Conservation (phyloP, 2,329 filamentous ascomycete genomes). For the Aspergillus versicolor region DNA sequence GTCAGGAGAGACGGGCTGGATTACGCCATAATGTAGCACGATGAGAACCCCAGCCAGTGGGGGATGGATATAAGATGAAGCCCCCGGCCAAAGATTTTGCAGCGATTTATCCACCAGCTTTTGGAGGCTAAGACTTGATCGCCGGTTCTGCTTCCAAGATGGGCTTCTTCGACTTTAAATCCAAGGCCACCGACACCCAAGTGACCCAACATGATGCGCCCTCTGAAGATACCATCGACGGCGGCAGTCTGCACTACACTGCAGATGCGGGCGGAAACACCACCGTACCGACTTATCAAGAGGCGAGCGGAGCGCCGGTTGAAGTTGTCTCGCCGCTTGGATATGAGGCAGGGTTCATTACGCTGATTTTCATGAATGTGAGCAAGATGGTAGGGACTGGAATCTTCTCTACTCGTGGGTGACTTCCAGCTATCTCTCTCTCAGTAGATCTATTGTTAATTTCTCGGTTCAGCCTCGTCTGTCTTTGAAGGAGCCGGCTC, state of each 20-base stretch:
- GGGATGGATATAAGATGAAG: constrained; percentile 5
- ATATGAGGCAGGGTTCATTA: constrained; percentile 56
- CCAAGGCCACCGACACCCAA: neutral
- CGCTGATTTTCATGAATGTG: constrained; percentile 61
- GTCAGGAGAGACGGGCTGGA: constrained; percentile 4
- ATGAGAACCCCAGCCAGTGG: constrained; percentile 1
- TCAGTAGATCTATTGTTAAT: neutral
- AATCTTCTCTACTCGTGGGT: constrained; percentile 64
- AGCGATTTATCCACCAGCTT: neutral
- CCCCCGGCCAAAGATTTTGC: neutral
- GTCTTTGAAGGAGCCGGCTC: constrained; percentile 63
- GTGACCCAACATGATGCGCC: constrained; percentile 2
- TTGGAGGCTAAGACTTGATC: neutral
- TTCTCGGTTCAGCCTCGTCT: constrained; percentile 48
- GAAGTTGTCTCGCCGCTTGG: constrained; percentile 60
- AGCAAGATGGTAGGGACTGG: constrained; percentile 65
- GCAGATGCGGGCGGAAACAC: constrained; percentile 42
- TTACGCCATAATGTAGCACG: constrained; percentile 10
- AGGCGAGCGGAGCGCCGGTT: constrained; percentile 62
- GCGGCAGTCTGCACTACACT: constrained; percentile 15
- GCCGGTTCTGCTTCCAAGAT: neutral
- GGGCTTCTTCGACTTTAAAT: constrained; percentile 2
- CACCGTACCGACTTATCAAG: constrained; percentile 55
- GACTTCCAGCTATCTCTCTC: no score
- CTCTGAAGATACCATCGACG: constrained; percentile 8